phyloP scores from a whole-genome alignment of 2,329 filamentous ascomycete species.

The Monosporascus sp. region DNA sequence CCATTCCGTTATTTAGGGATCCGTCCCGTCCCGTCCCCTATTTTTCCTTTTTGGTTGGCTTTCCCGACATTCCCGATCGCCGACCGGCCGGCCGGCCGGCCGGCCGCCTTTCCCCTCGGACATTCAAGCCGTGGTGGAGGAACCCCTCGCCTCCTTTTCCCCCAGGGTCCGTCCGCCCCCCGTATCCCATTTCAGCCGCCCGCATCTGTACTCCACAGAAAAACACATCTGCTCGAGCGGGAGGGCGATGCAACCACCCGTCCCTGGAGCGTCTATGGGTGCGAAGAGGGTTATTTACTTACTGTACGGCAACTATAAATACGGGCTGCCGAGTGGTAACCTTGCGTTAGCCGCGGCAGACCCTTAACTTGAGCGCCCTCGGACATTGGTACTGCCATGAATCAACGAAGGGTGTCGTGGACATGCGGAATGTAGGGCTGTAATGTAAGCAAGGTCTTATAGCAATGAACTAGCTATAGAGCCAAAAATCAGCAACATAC shows the following conservation, averaged over 20 bases:
- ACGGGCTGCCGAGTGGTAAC: no score
- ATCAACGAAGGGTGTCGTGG: no score
- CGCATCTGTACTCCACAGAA: not conserved
- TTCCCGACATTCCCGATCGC: not conserved
- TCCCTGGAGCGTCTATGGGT: not conserved
- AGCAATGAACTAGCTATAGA: no score
- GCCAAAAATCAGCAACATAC: no score
- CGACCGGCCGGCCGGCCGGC: no score
- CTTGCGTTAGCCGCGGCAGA: no score
- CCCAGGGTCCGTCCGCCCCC: not conserved
- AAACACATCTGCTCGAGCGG: not conserved
- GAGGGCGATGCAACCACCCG: conserved; percentile 15
- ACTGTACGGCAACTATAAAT: no score
- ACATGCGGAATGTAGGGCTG: no score
- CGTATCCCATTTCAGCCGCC: not conserved
- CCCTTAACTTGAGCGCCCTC: no score
- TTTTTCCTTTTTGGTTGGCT: not conserved
- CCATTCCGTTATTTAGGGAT: not conserved
- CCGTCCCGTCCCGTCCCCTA: not conserved
- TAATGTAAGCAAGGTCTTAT: no score
- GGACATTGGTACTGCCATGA: no score
- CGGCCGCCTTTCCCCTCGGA: not conserved
- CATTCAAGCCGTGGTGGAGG: not conserved
- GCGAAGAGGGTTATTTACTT: not conserved
- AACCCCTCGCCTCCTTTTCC: not conserved